Evolutionary conservation across 2,329 filamentous ascomycete genomes (phyloP), one percentile per base, ranked within the genome.

Genomic region (Sclerotiophoma versabilis): DNA sequence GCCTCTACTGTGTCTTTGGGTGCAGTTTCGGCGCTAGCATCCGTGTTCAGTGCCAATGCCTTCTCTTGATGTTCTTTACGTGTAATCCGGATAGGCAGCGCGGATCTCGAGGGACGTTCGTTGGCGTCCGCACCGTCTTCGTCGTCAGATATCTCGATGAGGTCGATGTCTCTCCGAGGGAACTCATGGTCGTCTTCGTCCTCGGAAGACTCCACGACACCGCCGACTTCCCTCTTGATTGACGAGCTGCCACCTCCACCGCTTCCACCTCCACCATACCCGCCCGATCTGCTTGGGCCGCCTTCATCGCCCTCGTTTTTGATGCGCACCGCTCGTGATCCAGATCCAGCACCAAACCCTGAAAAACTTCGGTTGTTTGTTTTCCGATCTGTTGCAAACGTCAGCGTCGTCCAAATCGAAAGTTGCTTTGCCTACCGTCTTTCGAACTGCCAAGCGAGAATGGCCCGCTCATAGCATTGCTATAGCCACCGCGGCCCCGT

Each of bases 91-190:
- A 86, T 77, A 5, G 84, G 84, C 41, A 72, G 57, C 23, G 63
- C 55, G 29, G 63, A 58, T 61, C 64, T 59, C 38, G 60, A 59
- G 19, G 66, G 66, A n/a, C 54, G 59, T n/a, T 48, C 49, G 11
- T 57, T 50, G 23, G 45, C 44, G 41, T 65, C 67, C 17, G 45
- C 54, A 15, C 76, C 72, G 38, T 81, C 78, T 25, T 83, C 82
- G 50, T 85, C 80, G 42, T 81, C 83, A 11, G 83, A 79, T 11
- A 86, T 80, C 57, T 86, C 81, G 36, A 84, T 84, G n/a, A 79
- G 71, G 59, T 87, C 84, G 49, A 88, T 83, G 57, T 84, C 80
- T 47, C 81, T 74, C 46, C 81, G 76, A 33, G 77, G 75, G n/a
- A 72, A 62, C 14, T 65, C 59, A 11, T 61, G 58, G 25, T 81